Base-by-base conservation (phyloP, 2,329 filamentous ascomycete genomes). In the Cercospora citrullina region DNA sequence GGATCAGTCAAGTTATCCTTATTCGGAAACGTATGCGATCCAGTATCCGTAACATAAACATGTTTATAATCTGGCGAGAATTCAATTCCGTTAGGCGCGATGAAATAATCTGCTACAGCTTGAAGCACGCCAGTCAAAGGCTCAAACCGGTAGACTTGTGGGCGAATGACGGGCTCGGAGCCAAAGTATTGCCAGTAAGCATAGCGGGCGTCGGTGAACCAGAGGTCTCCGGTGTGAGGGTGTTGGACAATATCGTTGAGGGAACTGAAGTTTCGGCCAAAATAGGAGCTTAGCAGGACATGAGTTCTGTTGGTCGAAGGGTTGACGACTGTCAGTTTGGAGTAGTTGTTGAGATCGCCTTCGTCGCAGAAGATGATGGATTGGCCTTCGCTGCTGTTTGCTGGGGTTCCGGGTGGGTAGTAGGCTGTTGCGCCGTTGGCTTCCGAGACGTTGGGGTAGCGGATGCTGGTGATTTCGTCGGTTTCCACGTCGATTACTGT, bases 131-230 rank as follows among this genome's bases (percentile, higher is more conserved):
- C 85, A 0, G 84, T 88, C 1, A 71, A 72, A 0, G 83, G 82
- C 62, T 85, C 82, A 57, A 85, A 84, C 2, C 86, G 84, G 74
- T 89, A 90, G 0, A 89, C 86, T 72, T 89, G 87, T 66, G 84
- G 85, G 3, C 80, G 84, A 6, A 88, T 75, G 0, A 81, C 82
- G 0, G 86, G 86, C 5, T 75, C 70, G 0, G 85, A 85, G 0
- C 86, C 81, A 72, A 89, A 88, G 60, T 72, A 69, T 33, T 72
- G 68, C 68, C 68, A 67, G 53, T 68, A 85, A 2, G 85, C 87
- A 69, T 89, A 89, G 5, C 83, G 79, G 0, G 85, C 84, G 66
- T 90, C 87, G 0, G 87, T 89, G 72, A 90, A 89, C 79, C 88
- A 90, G 4, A 90, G 77, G 42, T 87, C 84, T 12, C 82, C 81